Percentiles rank a stretch among this genome's conserved stretches.
Conservation (phyloP, 2,329 filamentous ascomycete genomes). For the Penicillium sp. region DNA sequence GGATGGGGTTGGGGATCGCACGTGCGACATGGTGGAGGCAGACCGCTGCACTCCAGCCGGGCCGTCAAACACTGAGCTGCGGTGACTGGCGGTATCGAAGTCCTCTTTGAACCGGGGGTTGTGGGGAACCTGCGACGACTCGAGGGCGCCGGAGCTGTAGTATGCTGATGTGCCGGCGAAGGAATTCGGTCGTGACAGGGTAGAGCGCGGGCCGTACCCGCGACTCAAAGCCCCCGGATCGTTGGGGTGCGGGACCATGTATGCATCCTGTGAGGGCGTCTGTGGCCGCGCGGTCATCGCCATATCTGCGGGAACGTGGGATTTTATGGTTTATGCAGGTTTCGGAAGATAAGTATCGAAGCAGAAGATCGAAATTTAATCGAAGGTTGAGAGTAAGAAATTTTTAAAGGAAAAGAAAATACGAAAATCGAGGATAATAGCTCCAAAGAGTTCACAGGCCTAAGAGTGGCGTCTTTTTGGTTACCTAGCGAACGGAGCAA, state of each 20-base stretch:
- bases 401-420: conserved; percentile 3
- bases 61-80: conserved; percentile 33
- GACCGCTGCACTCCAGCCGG: conserved; percentile 35
- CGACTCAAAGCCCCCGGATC: conserved; percentile 31
- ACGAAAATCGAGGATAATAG: conserved; percentile 7
- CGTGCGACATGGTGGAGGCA: conserved; percentile 42
- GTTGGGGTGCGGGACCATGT: conserved; percentile 29
- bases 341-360: neutral
- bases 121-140: conserved; percentile 32
- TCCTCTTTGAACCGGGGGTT: conserved; percentile 41
- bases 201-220: conserved; percentile 28
- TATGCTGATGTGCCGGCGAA: conserved; percentile 38
- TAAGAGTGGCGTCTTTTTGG: conserved; percentile 16
- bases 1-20: conserved; percentile 39
- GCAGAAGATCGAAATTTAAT: conserved; percentile 1
- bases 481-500: conserved; percentile 32
- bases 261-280: conserved; percentile 40
- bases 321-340: conserved; percentile 2
- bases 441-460: neutral
- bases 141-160: conserved; percentile 30
- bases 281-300: conserved; percentile 37
- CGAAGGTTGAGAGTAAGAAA: conserved; percentile 9
- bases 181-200: conserved; percentile 41
- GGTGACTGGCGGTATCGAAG: conserved; percentile 33
- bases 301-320: conserved; percentile 30